A percentile compares a stretch with the other conserved stretches of the same genome.
These are phyloP conservation scores for Phaffia australis DNA, from an alignment of 768 basidiomycete species.

Conservation along the genomic window DNA sequence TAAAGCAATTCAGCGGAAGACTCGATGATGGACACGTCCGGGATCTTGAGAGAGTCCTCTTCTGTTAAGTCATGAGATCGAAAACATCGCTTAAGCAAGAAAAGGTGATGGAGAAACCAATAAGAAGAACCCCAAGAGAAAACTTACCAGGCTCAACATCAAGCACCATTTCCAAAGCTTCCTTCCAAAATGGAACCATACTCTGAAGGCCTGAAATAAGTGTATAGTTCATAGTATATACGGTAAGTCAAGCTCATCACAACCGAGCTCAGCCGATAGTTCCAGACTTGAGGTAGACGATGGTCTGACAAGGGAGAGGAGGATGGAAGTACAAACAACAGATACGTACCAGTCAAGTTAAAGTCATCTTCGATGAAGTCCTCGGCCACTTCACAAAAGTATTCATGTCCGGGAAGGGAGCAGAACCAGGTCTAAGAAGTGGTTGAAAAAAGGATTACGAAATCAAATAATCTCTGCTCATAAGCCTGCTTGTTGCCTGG, in stretches of 20 bases:
- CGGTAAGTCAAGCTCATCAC: too few species aligned
- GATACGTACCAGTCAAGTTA: slow-evolving; percentile 62
- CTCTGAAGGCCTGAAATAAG: slow-evolving; percentile 52
- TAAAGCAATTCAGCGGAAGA: slow-evolving; percentile 94
- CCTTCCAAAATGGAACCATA: slow-evolving; percentile 99
- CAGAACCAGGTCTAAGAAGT: slow-evolving; percentile 23
- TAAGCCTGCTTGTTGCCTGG: background rate
- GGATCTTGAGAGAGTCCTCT: slow-evolving; percentile 90
- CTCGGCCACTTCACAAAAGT: slow-evolving; percentile 94
- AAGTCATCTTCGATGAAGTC: slow-evolving; percentile 99
- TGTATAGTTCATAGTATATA: too few species aligned
- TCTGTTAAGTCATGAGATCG: slow-evolving; percentile 29
- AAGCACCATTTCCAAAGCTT: slow-evolving; percentile 99
- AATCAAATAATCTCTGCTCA: background rate
- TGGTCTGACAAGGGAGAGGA: background rate
- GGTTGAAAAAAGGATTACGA: background rate
- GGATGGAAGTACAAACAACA: background rate
- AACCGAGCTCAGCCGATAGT: too few species aligned
- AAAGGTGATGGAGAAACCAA: background rate
- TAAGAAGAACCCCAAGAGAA: background rate
- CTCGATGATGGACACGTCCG: slow-evolving; percentile 96
- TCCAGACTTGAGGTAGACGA: background rate
- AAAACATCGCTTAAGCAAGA: background rate
- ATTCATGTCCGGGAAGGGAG: slow-evolving; percentile 53
- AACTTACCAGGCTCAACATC: slow-evolving; percentile 93